Evolutionary conservation across 2,329 filamentous ascomycete species (phyloP).

Genomic region (Aspergillus tubingensis): DNA sequence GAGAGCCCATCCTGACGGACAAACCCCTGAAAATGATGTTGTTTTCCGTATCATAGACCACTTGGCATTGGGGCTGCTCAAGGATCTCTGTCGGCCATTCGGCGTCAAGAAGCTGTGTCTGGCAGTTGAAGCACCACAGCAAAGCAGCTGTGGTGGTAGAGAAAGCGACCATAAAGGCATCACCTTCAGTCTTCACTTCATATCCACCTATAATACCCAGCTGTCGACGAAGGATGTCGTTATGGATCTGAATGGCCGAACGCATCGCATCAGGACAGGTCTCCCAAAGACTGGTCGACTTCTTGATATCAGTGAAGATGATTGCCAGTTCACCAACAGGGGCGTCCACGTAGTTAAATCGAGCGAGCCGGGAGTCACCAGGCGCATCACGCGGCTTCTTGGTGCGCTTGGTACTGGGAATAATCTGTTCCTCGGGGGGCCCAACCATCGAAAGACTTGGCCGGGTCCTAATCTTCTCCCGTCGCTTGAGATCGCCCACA

Average conservation of each 20-base stretch:
- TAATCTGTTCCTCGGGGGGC: slow-evolving; percentile 64
- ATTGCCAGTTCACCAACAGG: slow-evolving; percentile 89
- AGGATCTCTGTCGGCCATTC: slow-evolving; percentile 93
- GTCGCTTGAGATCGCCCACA: slow-evolving; percentile 84
- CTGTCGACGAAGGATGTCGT: slow-evolving; percentile 93
- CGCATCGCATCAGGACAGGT: slow-evolving; percentile 93
- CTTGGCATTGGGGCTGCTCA: slow-evolving; percentile 79
- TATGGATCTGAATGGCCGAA: slow-evolving; percentile 95
- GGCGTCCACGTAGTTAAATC: slow-evolving; percentile 88
- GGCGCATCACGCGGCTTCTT: slow-evolving; percentile 60
- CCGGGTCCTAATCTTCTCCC: slow-evolving; percentile 72
- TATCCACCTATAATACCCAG: slow-evolving; percentile 92
- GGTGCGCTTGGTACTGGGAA: slow-evolving; percentile 63
- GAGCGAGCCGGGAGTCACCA: slow-evolving; percentile 83
- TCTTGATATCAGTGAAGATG: slow-evolving; percentile 99
- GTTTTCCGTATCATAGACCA: slow-evolving; percentile 78
- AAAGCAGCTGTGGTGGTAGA: slow-evolving; percentile 92
- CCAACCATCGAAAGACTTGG: slow-evolving; percentile 85
- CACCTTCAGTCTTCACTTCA: slow-evolving; percentile 99
- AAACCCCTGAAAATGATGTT: slow-evolving; percentile 90
- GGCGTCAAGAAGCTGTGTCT: slow-evolving; percentile 82
- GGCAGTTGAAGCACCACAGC: slow-evolving; percentile 94
- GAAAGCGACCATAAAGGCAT: slow-evolving; percentile 99
- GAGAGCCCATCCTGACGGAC: slow-evolving; percentile 95
- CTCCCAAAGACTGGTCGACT: slow-evolving; percentile 94